A percentile compares a stretch with the other conserved stretches of the same genome.
Conservation (phyloP, 306 rosid genomes). For the Prunus dulcis region DNA sequence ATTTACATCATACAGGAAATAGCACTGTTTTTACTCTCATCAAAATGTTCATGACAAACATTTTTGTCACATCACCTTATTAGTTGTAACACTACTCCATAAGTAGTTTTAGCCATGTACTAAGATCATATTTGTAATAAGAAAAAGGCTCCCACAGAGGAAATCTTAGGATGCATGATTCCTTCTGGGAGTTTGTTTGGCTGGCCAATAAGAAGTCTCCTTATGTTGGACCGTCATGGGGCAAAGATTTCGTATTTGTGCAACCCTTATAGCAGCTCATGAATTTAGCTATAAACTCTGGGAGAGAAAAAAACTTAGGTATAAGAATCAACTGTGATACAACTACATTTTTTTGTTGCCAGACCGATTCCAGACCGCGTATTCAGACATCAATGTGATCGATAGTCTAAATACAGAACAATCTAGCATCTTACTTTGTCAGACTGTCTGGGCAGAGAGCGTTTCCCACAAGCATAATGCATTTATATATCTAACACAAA, state of each 20-base stretch:
- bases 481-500: neutral
- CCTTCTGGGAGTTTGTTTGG: neutral
- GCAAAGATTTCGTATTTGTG: conserved; percentile 1
- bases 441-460: neutral
- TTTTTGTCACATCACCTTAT: neutral
- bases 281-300: conserved; percentile 54
- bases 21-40: neutral
- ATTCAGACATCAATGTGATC: neutral
- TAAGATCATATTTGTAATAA: neutral
- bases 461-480: neutral
- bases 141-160: neutral
- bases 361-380: neutral
- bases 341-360: neutral
- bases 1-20: neutral
- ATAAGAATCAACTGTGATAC: neutral
- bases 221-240: conserved; percentile 1
- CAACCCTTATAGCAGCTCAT: conserved; percentile 45
- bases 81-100: neutral
- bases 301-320: neutral
- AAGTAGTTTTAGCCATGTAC: neutral
- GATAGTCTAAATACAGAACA: neutral
- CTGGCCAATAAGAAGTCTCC: neutral
- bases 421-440: neutral
- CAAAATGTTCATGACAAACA: neutral
- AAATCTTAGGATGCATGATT: neutral